phyloP scores from a whole-genome alignment of 495 filamentous ascomycete species.

The Tuber calosporum region DNA sequence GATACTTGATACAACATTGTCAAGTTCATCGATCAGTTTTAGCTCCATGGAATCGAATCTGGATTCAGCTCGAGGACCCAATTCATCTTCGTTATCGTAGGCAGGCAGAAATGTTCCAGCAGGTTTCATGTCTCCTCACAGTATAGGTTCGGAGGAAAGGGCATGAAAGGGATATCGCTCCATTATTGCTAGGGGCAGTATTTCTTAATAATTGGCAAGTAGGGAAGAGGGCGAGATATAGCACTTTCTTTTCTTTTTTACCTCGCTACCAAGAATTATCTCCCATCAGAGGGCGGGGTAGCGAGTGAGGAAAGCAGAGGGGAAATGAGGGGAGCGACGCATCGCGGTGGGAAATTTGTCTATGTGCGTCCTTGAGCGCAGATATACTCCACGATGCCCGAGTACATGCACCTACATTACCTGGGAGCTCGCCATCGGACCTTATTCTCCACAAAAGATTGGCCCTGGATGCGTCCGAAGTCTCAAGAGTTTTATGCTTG shows the following conservation, averaged over 20 bases:
- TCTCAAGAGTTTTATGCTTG: neutral
- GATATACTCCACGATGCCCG: neutral
- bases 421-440: neutral
- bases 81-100: neutral
- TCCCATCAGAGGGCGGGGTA: neutral
- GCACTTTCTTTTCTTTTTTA: neutral
- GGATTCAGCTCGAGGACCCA: neutral
- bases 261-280: neutral
- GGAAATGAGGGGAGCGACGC: neutral
- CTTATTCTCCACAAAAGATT: neutral
- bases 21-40: neutral
- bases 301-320: neutral
- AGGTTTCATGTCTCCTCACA: neutral
- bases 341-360: neutral
- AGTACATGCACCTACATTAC: neutral
- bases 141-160: neutral
- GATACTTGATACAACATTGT: neutral
- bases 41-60: neutral
- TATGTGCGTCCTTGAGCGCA: neutral
- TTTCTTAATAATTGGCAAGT: no score
- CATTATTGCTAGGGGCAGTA: no score
- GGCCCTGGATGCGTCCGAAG: neutral
- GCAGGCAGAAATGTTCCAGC: neutral
- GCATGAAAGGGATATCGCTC: neutral
- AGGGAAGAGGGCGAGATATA: neutral